Evolutionary conservation across 2,329 filamentous ascomycete species (phyloP).

Genomic region (Exophiala dermatitidis): DNA sequence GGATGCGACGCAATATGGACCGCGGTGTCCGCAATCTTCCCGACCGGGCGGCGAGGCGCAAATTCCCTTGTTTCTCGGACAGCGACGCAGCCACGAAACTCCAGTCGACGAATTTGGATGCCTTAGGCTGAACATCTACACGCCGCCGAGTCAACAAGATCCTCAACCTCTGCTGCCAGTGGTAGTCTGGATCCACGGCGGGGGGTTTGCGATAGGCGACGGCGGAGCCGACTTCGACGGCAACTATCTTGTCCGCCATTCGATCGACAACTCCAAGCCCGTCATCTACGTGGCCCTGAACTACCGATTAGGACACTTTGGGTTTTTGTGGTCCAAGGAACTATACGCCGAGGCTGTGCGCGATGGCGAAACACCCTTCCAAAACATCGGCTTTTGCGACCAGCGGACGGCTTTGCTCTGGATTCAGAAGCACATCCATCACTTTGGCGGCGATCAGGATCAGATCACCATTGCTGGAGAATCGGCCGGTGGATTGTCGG

Average conservation of each 20-base stretch:
- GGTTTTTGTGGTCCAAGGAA: slow-evolving; percentile 27
- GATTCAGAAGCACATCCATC: slow-evolving; percentile 35
- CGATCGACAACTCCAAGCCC: slow-evolving; percentile 30
- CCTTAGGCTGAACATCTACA: slow-evolving; percentile 24
- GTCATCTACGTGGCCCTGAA: slow-evolving; percentile 30
- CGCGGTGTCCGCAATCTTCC: slow-evolving; percentile 54
- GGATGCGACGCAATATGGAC: slow-evolving; percentile 3
- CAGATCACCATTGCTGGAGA: slow-evolving; percentile 40
- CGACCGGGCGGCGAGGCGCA: slow-evolving; percentile 70
- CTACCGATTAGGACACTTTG: slow-evolving; percentile 31
- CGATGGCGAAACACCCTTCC: slow-evolving; percentile 9
- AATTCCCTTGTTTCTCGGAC: slow-evolving; percentile 46
- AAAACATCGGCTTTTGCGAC: slow-evolving; percentile 42
- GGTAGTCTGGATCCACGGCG: slow-evolving; percentile 8
- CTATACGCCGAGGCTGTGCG: neutral
- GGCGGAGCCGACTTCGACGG: slow-evolving; percentile 21
- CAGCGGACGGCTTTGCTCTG: slow-evolving; percentile 34
- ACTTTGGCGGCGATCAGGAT: slow-evolving; percentile 36
- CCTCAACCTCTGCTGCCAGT: neutral
- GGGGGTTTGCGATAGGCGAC: slow-evolving; percentile 24
- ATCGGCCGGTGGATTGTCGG: slow-evolving; percentile 37
- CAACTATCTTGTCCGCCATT: slow-evolving; percentile 2
- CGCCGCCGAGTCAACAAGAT: neutral
- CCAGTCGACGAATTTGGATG: neutral
- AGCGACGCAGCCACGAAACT: neutral